These are phyloP conservation scores for Mycosphaerella arachidis DNA, from an alignment of 2,329 filamentous ascomycete species.

Conservation along the genomic window DNA sequence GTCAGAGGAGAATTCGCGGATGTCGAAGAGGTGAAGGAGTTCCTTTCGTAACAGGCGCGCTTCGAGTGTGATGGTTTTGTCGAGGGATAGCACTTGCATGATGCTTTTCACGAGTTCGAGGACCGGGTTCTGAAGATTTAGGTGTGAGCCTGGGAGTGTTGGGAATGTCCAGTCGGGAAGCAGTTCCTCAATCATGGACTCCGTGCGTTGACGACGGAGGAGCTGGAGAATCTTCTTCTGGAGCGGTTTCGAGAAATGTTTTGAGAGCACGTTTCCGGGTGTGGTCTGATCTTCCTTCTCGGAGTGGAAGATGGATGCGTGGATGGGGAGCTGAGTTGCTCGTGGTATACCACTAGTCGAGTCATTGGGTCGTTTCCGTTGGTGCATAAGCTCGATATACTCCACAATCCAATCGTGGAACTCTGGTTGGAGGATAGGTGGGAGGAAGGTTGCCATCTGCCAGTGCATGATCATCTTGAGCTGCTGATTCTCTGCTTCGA, in stretches of 20 bases:
- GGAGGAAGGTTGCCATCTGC: constrained; percentile 90
- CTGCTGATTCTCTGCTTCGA: constrained; percentile 69
- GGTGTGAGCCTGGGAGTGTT: constrained; percentile 66
- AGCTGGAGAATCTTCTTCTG: constrained; percentile 82
- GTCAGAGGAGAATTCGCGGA: constrained; percentile 86
- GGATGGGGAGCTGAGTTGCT: constrained; percentile 57
- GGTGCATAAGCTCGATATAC: constrained; percentile 92
- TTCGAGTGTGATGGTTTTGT: constrained; percentile 85
- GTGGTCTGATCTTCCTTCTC: constrained; percentile 57
- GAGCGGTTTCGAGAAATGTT: constrained; percentile 78
- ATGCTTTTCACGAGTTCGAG: constrained; percentile 89
- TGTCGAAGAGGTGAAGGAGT: constrained; percentile 81
- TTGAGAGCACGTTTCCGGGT: constrained; percentile 64
- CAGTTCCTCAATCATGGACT: constrained; percentile 83
- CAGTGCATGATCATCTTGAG: constrained; percentile 96
- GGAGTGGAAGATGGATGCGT: constrained; percentile 50
- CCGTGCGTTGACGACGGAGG: constrained; percentile 80
- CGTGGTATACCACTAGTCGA: constrained; percentile 48
- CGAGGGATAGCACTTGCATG: constrained; percentile 86
- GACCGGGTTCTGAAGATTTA: constrained; percentile 63
- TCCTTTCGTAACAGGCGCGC: constrained; percentile 85
- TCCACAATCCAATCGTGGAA: constrained; percentile 93
- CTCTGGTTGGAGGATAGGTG: constrained; percentile 69
- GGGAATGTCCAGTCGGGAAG: constrained; percentile 86
- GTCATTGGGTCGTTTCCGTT: constrained; percentile 63